Evolutionary conservation across 768 basidiomycete genomes (phyloP), one percentile per base, ranked within the genome.

Genomic region (Obba rivulosa): DNA sequence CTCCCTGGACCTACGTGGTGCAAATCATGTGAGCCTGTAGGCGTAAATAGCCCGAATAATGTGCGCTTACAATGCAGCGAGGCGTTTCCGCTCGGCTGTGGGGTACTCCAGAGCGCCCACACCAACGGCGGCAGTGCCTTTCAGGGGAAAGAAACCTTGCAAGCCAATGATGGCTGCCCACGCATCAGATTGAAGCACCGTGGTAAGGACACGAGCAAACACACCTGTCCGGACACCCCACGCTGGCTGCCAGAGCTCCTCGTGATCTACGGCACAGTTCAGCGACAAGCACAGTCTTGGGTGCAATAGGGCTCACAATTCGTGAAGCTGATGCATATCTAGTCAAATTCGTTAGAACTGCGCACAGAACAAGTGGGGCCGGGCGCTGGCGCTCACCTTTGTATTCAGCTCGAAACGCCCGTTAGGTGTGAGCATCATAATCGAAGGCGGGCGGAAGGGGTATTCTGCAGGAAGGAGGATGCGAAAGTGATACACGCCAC

Each of bases 351-450:
- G 25, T 25, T 24, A 16, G 3, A 3, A 24, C 28, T 38, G 24
- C 21, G 18, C 4, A 36, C 28, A 31, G 22, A 47, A 11, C 31
- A 46, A 42, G 46, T 18, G 40, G 46, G 37, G 38, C 13, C 28
- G 28, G 28, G 28, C 28, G 28, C 28, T 41, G 4, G 39, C 13
- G 53, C 76, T 50, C 59, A 90, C 93, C 84, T 95, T 95, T 45
- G 92, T 92, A 62, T 94, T 92, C 39, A 93, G 75, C 68, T 97
- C 94, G 59, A 97, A 98, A 40, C 95, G 80, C n/a, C 95, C 95
- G 55, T 87, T 95, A 5, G 95, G 95, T 11, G 94, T 98, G 40
- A 97, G 81, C 73, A 97, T 81, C 82, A 94, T 88, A 62, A 97
- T 83, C 41, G 93, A 91, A 20, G 95, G 95, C 25, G 95, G 92